These are phyloP conservation scores for Hypoxylon sp. DNA, from an alignment of 2,329 filamentous ascomycete species.

Conservation along the genomic window DNA sequence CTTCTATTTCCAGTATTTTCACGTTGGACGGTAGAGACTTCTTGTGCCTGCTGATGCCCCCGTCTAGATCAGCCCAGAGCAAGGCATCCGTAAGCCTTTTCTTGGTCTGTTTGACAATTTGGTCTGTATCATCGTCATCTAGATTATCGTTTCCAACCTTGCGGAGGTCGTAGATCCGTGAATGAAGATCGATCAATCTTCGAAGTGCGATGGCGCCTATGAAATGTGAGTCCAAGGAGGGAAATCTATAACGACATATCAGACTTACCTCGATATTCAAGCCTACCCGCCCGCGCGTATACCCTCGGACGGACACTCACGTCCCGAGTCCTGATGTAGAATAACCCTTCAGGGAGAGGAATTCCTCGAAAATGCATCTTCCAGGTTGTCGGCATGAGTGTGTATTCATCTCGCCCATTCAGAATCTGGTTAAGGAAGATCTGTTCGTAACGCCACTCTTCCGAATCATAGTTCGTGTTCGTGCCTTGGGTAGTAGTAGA, in stretches of 20 bases:
- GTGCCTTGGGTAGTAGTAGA: constrained; percentile 11
- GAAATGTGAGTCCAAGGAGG: constrained; percentile 22
- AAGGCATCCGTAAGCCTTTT: constrained; percentile 45
- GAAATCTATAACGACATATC: background rate
- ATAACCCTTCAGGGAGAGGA: constrained; percentile 52
- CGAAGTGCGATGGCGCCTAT: constrained; percentile 49
- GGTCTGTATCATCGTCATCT: constrained; percentile 18
- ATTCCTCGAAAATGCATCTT: constrained; percentile 53
- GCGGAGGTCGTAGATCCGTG: constrained; percentile 49
- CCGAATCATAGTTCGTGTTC: constrained; percentile 32
- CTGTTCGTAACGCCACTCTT: constrained; percentile 51
- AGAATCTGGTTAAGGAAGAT: constrained; percentile 51
- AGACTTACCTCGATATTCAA: constrained; percentile 53
- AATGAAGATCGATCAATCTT: constrained; percentile 49
- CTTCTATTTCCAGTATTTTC: constrained; percentile 44
- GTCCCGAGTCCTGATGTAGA: constrained; percentile 49
- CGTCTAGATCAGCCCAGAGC: constrained; percentile 51
- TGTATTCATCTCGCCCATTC: constrained; percentile 51
- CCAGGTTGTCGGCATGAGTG: constrained; percentile 54
- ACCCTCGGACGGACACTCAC: constrained; percentile 51
- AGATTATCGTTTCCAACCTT: constrained; percentile 28
- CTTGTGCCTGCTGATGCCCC: constrained; percentile 41
- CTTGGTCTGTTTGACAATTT: constrained; percentile 46
- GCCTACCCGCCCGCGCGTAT: constrained; percentile 49
- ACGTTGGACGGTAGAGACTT: constrained; percentile 46